phyloP scores from a whole-genome alignment of 305 asterid genomes.

The Fraxinus greggii region DNA sequence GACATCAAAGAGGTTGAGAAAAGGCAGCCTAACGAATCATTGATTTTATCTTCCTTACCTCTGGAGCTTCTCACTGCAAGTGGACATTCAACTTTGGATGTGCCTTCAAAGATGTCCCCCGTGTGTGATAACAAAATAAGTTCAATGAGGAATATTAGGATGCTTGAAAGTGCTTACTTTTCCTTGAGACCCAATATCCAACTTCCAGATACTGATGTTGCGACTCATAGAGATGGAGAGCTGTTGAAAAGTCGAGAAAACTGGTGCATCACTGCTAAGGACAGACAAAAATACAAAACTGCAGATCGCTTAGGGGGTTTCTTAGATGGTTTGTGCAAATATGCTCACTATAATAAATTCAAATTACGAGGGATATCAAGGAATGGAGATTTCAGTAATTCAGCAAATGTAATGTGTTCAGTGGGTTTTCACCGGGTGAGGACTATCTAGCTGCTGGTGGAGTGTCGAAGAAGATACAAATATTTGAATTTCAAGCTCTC shows the following conservation, averaged over 20 bases:
- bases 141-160: conserved; percentile 52
- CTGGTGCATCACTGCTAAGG: conserved; percentile 35
- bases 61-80: conserved; percentile 26
- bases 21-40: conserved; percentile 43
- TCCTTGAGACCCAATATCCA: conserved; percentile 67
- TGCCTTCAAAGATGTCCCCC: conserved; percentile 28
- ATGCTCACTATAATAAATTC: conserved; percentile 68
- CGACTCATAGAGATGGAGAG: conserved; percentile 46
- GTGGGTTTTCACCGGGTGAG: conserved; percentile 94
- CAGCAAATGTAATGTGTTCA: conserved; percentile 85
- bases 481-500: conserved; percentile 64
- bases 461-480: conserved; percentile 83
- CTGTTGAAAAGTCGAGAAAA: conserved; percentile 49
- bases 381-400: conserved; percentile 65
- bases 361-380: conserved; percentile 61
- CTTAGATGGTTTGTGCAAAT: conserved; percentile 81
- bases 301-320: conserved; percentile 69
- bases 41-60: conserved; percentile 29
- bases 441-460: conserved; percentile 86
- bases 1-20: conserved; percentile 75
- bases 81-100: conserved; percentile 34
- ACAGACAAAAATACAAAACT: conserved; percentile 31
- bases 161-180: conserved; percentile 83
- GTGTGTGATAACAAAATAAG: conserved; percentile 40
- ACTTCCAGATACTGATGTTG: conserved; percentile 36